These are phyloP conservation scores for Backusella tuberculispora DNA, from an alignment of 192 early-diverging fungal species.

Conservation along the genomic window DNA sequence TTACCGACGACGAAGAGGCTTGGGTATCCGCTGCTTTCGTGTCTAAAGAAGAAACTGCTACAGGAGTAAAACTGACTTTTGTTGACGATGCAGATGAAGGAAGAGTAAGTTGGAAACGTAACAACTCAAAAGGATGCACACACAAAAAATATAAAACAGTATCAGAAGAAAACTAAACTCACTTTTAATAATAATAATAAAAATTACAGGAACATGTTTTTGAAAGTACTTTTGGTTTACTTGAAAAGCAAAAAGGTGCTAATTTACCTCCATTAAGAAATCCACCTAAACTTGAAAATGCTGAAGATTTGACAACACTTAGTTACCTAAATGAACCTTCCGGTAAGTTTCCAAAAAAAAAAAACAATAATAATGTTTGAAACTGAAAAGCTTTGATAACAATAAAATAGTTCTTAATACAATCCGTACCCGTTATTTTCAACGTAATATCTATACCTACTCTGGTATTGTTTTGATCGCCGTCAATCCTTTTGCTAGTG, in stretches of 20 bases:
- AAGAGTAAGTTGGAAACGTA: constrained; percentile 5
- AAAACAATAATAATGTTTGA: not conserved
- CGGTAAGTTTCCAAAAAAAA: constrained; percentile 31
- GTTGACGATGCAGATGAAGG: constrained; percentile 50
- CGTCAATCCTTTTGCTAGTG: constrained; percentile 90
- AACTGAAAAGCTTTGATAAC: not conserved
- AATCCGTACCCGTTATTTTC: constrained; percentile 87
- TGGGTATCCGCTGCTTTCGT: constrained; percentile 76
- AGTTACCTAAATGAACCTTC: constrained; percentile 95
- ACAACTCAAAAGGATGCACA: not conserved
- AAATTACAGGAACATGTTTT: constrained; percentile 67
- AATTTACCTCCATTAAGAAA: constrained; percentile 94
- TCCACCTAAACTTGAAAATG: constrained; percentile 84
- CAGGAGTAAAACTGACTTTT: constrained; percentile 62
- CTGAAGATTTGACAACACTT: constrained; percentile 90
- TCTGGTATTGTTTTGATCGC: constrained; percentile 99
- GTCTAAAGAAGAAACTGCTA: constrained; percentile 53
- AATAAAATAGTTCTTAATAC: constrained; percentile 81
- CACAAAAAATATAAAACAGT: too few relatives aligned
- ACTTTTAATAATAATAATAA: not conserved
- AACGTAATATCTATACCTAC: constrained; percentile 98
- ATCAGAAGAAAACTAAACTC: too few relatives aligned
- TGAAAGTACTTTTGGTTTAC: constrained; percentile 69
- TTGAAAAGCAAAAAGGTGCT: constrained; percentile 66
- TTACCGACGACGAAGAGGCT: constrained; percentile 80